phyloP scores from a whole-genome alignment of 2,329 filamentous ascomycete species.

The Paecilomyces variotii region DNA sequence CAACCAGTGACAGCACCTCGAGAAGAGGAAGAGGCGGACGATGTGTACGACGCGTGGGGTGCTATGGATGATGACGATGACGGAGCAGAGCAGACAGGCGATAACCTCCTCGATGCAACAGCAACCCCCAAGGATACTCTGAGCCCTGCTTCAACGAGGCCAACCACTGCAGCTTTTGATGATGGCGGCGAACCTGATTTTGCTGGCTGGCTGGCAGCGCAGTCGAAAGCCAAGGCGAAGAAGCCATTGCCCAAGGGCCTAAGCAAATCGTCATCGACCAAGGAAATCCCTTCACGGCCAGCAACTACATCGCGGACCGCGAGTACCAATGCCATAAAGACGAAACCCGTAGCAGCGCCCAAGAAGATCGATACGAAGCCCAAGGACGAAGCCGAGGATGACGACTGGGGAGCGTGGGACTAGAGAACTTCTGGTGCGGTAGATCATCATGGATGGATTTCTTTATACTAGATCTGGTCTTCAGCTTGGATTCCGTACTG shows the following conservation, averaged over 20 bases:
- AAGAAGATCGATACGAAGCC: conserved; percentile 67
- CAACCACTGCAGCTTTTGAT: conserved; percentile 51
- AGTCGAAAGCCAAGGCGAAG: conserved; percentile 64
- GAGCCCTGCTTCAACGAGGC: conserved; percentile 18
- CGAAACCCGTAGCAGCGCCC: conserved; percentile 40
- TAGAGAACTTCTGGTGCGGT: conserved; percentile 11
- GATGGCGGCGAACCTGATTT: conserved; percentile 90
- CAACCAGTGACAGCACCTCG: conserved; percentile 31
- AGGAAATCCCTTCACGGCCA: conserved; percentile 25
- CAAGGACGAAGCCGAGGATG: conserved; percentile 33
- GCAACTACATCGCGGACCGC: conserved; percentile 29
- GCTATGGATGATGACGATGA: conserved; percentile 51
- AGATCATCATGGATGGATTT: neutral
- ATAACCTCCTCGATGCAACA: conserved; percentile 39
- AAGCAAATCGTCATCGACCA: conserved; percentile 46
- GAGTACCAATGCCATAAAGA: conserved; percentile 34
- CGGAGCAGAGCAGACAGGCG: conserved; percentile 39
- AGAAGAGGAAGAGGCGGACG: conserved; percentile 49
- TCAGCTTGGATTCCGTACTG: neutral
- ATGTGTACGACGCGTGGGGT: conserved; percentile 69
- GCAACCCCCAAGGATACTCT: conserved; percentile 20
- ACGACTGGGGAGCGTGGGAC: conserved; percentile 44
- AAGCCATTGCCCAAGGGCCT: conserved; percentile 80
- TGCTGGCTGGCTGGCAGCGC: conserved; percentile 86
- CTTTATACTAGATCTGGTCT: neutral